phyloP scores from a whole-genome alignment of 768 basidiomycete genomes.

The Paxillus involutus region DNA sequence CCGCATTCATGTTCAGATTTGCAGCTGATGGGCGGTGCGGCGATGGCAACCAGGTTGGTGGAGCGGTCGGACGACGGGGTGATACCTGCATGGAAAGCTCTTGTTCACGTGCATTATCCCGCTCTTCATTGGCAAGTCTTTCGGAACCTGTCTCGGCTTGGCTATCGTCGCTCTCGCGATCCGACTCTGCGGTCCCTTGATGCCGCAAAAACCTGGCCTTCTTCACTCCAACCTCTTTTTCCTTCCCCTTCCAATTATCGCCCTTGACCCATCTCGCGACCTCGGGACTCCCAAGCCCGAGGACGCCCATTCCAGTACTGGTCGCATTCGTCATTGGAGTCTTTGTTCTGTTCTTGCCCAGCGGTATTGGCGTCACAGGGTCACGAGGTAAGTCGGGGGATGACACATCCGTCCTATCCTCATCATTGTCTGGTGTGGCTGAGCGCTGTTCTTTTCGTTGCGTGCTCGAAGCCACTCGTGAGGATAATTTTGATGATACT shows the following conservation, averaged over 20 bases:
- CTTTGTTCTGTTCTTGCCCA: conserved; percentile 21
- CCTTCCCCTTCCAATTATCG: conserved; percentile 33
- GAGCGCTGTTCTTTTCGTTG: conserved; percentile 10
- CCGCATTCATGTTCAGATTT: conserved; percentile 28
- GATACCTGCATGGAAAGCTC: conserved; percentile 58
- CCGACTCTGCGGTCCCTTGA: conserved; percentile 25
- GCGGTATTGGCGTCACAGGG: conserved; percentile 32
- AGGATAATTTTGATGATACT: conserved; percentile 3
- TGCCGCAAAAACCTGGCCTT: conserved; percentile 44
- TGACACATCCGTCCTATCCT: conserved; percentile 17
- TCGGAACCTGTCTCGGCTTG: conserved; percentile 1
- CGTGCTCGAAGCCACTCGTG: neutral
- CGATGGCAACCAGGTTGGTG: conserved; percentile 39
- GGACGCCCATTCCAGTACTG: conserved; percentile 26
- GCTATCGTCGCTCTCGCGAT: conserved; percentile 13
- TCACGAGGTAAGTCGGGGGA: conserved; percentile 33
- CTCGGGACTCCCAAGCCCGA: conserved; percentile 55
- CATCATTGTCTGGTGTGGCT: conserved; percentile 13
- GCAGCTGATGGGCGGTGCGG: conserved; percentile 33
- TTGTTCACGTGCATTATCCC: conserved; percentile 26
- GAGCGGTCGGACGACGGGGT: conserved; percentile 43
- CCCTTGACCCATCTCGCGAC: conserved; percentile 51
- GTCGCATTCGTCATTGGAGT: conserved; percentile 2
- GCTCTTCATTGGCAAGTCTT: conserved; percentile 4
- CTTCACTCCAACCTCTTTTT: conserved; percentile 32